These are phyloP conservation scores for Zygoascus sp. DNA, from an alignment of 1,139 yeast species.

Conservation along the genomic window DNA sequence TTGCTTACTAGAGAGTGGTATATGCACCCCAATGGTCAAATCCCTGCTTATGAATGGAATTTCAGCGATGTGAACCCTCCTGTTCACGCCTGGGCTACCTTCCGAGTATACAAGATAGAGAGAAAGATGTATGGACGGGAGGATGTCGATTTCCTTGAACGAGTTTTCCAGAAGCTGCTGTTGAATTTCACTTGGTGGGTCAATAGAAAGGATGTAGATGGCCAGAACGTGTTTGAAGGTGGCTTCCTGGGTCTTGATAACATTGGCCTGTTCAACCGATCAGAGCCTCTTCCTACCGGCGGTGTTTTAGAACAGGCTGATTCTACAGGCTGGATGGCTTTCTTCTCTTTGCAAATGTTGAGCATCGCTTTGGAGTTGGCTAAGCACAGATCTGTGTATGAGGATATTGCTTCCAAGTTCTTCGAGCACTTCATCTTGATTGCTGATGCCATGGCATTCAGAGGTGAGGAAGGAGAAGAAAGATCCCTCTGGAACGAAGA, in stretches of 20 bases:
- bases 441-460: conserved; percentile 91
- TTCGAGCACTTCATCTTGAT: conserved; percentile 90
- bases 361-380: conserved; percentile 91
- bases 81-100: conserved; percentile 96
- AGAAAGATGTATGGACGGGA: conserved; percentile 79
- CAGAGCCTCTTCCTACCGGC: conserved; percentile 93
- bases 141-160: conserved; percentile 80
- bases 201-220: conserved; percentile 82
- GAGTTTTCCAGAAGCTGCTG: conserved; percentile 85
- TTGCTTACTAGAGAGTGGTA: conserved; percentile 92
- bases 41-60: conserved; percentile 98
- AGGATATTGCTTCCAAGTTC: conserved; percentile 91
- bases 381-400: conserved; percentile 80
- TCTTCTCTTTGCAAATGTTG: conserved; percentile 85
- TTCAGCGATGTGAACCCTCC: conserved; percentile 96
- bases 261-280: conserved; percentile 89
- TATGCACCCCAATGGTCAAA: conserved; percentile 98
- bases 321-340: conserved; percentile 98
- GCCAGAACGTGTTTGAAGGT: conserved; percentile 90
- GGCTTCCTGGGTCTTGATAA: conserved; percentile 93
- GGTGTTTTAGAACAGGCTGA: conserved; percentile 93
- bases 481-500: conserved; percentile 86
- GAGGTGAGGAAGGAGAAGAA: conserved; percentile 44
- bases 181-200: conserved; percentile 99
- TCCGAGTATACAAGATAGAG: conserved; percentile 84